Evolutionary conservation across 768 basidiomycete species (phyloP).

Genomic region (Suillus clintonianus): DNA sequence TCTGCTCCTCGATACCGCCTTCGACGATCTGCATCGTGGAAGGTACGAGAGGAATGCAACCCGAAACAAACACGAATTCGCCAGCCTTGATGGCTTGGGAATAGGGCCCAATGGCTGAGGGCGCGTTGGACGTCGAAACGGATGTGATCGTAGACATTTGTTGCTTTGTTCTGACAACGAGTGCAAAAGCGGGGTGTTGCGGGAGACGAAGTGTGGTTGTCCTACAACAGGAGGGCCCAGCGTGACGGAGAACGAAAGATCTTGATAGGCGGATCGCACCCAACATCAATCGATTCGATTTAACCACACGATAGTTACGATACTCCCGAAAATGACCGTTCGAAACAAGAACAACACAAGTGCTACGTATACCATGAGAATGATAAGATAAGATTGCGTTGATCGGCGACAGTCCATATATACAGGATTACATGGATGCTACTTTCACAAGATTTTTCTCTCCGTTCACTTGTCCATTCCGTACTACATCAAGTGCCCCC

Average conservation of each 20-base stretch:
- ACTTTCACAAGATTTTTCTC: constrained; percentile 51
- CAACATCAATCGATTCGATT: background rate
- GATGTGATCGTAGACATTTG: constrained; percentile 7
- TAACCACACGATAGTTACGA: background rate
- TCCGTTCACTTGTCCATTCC: constrained; percentile 49
- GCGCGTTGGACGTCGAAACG: constrained; percentile 40
- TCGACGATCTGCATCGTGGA: constrained; percentile 66
- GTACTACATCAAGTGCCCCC: constrained; percentile 45
- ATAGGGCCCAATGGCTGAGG: constrained; percentile 85
- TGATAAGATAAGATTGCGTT: background rate
- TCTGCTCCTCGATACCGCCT: constrained; percentile 79
- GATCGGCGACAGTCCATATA: background rate
- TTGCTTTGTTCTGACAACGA: background rate
- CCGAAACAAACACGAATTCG: constrained; percentile 86
- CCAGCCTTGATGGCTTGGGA: constrained; percentile 84
- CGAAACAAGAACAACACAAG: background rate
- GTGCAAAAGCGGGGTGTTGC: background rate
- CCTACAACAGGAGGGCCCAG: background rate
- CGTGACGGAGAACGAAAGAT: background rate
- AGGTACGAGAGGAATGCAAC: constrained; percentile 85
- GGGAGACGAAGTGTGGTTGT: background rate
- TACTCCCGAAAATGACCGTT: background rate
- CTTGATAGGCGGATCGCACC: background rate
- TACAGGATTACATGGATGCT: background rate
- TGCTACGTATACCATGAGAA: background rate